phyloP scores from a whole-genome alignment of 139 green algal genomes.

The Picochlorum sp. region DNA sequence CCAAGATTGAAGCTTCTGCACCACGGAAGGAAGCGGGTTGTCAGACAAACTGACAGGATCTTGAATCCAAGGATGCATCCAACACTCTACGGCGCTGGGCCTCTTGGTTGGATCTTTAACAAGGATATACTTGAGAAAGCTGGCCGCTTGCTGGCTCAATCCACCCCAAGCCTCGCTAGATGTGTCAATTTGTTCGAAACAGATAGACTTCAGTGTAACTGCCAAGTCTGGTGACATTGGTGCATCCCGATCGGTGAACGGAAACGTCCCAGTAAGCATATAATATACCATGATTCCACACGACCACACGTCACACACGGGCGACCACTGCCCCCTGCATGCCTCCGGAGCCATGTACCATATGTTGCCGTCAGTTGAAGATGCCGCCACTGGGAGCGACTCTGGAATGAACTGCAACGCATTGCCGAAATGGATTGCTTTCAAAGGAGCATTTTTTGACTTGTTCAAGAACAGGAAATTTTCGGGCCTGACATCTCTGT shows the following conservation, averaged over 20 bases:
- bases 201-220: constrained; percentile 20
- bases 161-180: constrained; percentile 5
- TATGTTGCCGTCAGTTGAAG: constrained; percentile 74
- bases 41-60: constrained; percentile 22
- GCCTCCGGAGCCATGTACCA: constrained; percentile 74
- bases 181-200: constrained; percentile 23
- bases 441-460: constrained; percentile 24
- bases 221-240: constrained; percentile 22
- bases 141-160: constrained; percentile 11
- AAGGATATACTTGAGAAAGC: constrained; percentile 25
- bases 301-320: constrained; percentile 72
- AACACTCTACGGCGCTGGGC: constrained; percentile 53
- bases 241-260: constrained; percentile 20
- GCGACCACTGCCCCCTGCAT: constrained; percentile 53
- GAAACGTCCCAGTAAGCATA: constrained; percentile 15
- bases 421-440: constrained; percentile 49
- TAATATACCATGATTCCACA: constrained; percentile 71
- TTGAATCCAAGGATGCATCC: constrained; percentile 68
- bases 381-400: constrained; percentile 52
- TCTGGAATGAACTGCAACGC: constrained; percentile 36
- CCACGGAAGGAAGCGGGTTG: constrained; percentile 49
- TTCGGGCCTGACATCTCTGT: constrained; percentile 41
- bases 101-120: constrained; percentile 54
- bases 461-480: constrained; percentile 37
- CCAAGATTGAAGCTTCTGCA: constrained; percentile 72